These are phyloP conservation scores for Fusarium napiforme DNA, from an alignment of 2,329 filamentous ascomycete species.

Conservation along the genomic window DNA sequence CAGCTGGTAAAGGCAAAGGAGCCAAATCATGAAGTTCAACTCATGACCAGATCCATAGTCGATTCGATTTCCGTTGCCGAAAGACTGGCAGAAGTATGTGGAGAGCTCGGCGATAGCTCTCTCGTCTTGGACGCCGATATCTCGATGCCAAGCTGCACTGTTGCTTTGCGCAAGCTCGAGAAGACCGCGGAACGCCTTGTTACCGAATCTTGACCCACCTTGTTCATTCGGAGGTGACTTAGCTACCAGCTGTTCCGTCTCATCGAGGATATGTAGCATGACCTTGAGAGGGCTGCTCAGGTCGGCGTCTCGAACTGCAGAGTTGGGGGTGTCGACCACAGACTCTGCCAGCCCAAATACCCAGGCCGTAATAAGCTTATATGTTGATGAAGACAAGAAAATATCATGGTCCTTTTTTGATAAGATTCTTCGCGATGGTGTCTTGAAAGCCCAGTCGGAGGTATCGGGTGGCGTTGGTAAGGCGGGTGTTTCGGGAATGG, in stretches of 20 bases:
- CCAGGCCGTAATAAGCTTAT: conserved; percentile 82
- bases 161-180: conserved; percentile 74
- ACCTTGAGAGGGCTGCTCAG: conserved; percentile 69
- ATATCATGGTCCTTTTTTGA: conserved; percentile 82
- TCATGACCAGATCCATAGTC: conserved; percentile 99
- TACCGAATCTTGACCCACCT: conserved; percentile 91
- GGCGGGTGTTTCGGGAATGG: conserved; percentile 79
- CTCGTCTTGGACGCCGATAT: conserved; percentile 63
- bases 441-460: conserved; percentile 68
- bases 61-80: conserved; percentile 87
- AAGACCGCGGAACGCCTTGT: conserved; percentile 87
- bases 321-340: conserved; percentile 76
- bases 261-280: conserved; percentile 76
- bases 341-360: conserved; percentile 88
- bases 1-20: conserved; percentile 91
- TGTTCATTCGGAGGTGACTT: conserved; percentile 85
- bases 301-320: conserved; percentile 65
- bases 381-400: conserved; percentile 82
- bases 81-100: conserved; percentile 83
- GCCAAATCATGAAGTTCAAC: conserved; percentile 96
- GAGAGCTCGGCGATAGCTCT: conserved; percentile 76
- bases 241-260: conserved; percentile 73
- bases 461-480: conserved; percentile 75
- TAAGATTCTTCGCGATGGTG: conserved; percentile 82
- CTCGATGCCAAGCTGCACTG: conserved; percentile 70